Evolutionary conservation across 495 filamentous ascomycete genomes (phyloP).

Genomic region (Penicillium ucsense): DNA sequence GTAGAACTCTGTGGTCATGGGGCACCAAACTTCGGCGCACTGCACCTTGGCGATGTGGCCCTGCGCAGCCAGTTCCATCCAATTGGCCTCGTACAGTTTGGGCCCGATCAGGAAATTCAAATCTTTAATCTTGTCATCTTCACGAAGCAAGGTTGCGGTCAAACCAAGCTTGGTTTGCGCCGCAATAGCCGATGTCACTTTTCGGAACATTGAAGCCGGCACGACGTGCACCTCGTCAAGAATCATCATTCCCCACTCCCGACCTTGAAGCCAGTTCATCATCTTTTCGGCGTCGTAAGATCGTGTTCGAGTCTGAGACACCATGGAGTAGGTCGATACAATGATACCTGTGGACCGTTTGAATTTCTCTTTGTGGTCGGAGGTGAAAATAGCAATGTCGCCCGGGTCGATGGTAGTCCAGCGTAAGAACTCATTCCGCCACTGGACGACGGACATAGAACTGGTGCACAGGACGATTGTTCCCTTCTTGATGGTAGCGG

Average conservation of each 20-base stretch:
- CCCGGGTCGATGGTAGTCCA: conserved; percentile 96
- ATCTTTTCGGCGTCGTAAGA: conserved; percentile 93
- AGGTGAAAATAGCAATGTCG: conserved; percentile 90
- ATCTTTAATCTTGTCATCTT: conserved; percentile 97
- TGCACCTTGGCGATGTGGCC: conserved; percentile 97
- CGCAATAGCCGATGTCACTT: conserved; percentile 82
- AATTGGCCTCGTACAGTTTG: conserved; percentile 97
- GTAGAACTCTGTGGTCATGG: conserved; percentile 98
- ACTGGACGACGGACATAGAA: conserved; percentile 96
- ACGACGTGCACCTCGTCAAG: conserved; percentile 98
- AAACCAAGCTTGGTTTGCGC: conserved; percentile 95
- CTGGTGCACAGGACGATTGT: conserved; percentile 92
- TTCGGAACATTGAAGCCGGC: conserved; percentile 88
- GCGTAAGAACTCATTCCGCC: conserved; percentile 90
- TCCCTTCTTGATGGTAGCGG: conserved; percentile 94
- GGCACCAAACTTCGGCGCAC: conserved; percentile 98
- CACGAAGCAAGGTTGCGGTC: conserved; percentile 87
- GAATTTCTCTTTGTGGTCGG: conserved; percentile 86
- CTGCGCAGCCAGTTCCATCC: conserved; percentile 96
- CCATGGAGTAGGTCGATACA: conserved; percentile 97
- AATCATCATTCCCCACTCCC: conserved; percentile 98
- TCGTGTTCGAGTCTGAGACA: conserved; percentile 74
- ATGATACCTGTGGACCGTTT: conserved; percentile 85
- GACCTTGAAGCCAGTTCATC: conserved; percentile 87
- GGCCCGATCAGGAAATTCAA: conserved; percentile 96